Evolutionary conservation across 306 rosid species (phyloP), one percentile per base, ranked within the genome.

Genomic region (Quercus ilex): DNA sequence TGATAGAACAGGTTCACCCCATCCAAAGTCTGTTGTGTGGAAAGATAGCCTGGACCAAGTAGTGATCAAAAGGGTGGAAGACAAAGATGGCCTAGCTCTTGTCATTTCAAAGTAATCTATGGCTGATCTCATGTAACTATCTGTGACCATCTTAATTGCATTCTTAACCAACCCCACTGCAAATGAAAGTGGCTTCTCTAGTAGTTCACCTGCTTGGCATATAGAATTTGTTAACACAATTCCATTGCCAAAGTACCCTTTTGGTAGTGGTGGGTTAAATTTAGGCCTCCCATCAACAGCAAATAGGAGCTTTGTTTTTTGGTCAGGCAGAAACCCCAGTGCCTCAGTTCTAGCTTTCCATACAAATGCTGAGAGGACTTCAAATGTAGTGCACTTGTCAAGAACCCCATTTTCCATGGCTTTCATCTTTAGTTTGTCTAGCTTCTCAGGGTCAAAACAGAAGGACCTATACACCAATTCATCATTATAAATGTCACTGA

Each of bases 1-100:
- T 0, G 99, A 91, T 9, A 93, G 80, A 43, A 87, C 68, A 31
- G 99, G 96, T 5, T 95, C 95, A n/a, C 98, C 99, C 99, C 99
- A 95, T 11, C 99, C 99, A 62, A 95, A 95, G 85, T 95, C 93
- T 41, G 98, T 86, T 21, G 86, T 84, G 69, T 91, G 93, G 60
- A 95, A 95, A 13, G 90, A 67, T 4, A 95, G 87, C 81, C 94
- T 93, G 1, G 97, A 91, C 99, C 99, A 95, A 41, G 98, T 91
- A 41, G 97, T 93, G 80, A 93, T 90, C 80, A 95, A 19, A 75
- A 95, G 92, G 2, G 99, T 95, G 25, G 96, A 91, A 10, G 96
- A 85, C 62, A 95, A 71, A 60, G 97, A 89, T 65, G 99, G 99
- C 91, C 99, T 91, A 6, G 94, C 85, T 60, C 97, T 90, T 55